Base-by-base conservation (phyloP, 805 yeast species). In the Myxozyma sirexii region DNA sequence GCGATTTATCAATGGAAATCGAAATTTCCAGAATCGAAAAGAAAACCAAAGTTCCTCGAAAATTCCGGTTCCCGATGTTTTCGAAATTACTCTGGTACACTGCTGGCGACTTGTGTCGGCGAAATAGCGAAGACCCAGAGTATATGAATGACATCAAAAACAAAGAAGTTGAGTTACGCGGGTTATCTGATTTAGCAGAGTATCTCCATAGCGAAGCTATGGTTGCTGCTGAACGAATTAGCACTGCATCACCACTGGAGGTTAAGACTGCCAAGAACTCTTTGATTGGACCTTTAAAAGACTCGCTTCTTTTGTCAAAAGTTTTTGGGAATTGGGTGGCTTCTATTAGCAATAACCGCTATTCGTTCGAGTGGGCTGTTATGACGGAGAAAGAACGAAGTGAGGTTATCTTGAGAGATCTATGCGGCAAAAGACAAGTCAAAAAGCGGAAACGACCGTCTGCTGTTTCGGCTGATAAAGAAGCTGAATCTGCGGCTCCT, bases 21-120 rank as follows among this genome's bases (percentile, higher is more conserved):
- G 76, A 76, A 49, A 80, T 90, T 7, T 81, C 81, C 55, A 76
- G 80, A 7, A 77, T 91, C 31, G 97, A 91, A 70, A 75, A 77
- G 50, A 71, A 71, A 7, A 88, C 96, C 0, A 81, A 82, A 62
- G 97, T 91, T 3, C 91, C 91, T 0, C 79, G 83, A 52, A 83
- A 84, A 67, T 91, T 86, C 74, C 79, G 89, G 52, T 90, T 88
- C 67, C 97, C 97, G 0, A 79, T 81, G 71, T 90, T 91, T 69
- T 80, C 84, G 60, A 80, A 77, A 61, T 84, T 88, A 3, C 73
- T 90, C 72, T 87, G 93, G 90, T 75, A 84, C 12, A 77, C 88
- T 2, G 85, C 84, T 7, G 78, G 77, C 74, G 80, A 80, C 64
- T 77, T 67, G 45, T 46, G 69, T 46, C 43, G 33, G 15, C 37